Conservation (phyloP, 805 yeast genomes). For the Zygoascus flipseniorum region DNA sequence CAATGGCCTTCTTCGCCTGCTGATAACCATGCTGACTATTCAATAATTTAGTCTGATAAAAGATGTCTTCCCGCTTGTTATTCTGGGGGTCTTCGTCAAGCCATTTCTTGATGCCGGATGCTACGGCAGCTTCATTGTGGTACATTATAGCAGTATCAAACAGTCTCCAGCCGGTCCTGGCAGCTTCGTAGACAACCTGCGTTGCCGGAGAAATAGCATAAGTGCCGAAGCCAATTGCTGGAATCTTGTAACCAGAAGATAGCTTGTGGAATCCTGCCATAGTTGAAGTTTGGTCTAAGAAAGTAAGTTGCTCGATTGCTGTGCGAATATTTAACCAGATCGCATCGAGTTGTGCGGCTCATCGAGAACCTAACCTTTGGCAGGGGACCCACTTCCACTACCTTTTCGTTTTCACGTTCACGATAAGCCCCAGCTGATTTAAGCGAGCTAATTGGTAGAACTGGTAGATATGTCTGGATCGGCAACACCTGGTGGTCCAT, state of each 20-base stretch:
- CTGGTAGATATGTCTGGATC: neutral
- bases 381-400: too few relatives aligned
- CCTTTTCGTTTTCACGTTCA: neutral
- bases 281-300: too few relatives aligned
- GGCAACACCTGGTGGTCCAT: neutral
- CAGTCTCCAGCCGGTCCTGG: slow-evolving; percentile 63
- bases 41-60: slow-evolving; percentile 59
- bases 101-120: slow-evolving; percentile 49
- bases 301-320: too few relatives aligned
- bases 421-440: neutral
- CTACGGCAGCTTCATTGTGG: slow-evolving; percentile 53
- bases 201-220: slow-evolving; percentile 6
- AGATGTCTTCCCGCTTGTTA: slow-evolving; percentile 41
- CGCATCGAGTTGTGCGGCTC: too few relatives aligned
- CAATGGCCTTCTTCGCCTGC: slow-evolving; percentile 37
- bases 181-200: slow-evolving; percentile 31
- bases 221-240: slow-evolving; percentile 3
- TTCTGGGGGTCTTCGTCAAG: slow-evolving; percentile 39
- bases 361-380: too few relatives aligned
- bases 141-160: slow-evolving; percentile 63
- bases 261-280: neutral
- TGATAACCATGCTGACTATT: slow-evolving; percentile 46
- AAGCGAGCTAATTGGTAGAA: neutral
- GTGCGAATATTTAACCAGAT: too few relatives aligned
- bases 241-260: slow-evolving; percentile 1